Percentiles rank a stretch among this genome's conserved stretches.
phyloP scores from a whole-genome alignment of 306 rosid genomes.

The Aeschynomene evenia region DNA sequence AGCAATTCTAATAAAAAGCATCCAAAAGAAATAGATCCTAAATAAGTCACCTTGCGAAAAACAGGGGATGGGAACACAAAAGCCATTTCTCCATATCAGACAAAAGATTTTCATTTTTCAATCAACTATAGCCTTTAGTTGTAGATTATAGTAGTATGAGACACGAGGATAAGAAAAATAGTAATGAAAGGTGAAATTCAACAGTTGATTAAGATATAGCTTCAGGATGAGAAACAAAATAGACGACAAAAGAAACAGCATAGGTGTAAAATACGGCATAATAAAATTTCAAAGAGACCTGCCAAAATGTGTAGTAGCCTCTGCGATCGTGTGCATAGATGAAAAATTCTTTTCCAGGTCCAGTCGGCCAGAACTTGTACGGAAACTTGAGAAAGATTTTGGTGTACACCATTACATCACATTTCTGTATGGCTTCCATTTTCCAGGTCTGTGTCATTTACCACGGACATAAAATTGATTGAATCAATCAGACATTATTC shows the following conservation, averaged over 20 bases:
- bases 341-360: slow-evolving; percentile 91
- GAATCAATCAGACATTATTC: slow-evolving; percentile 20
- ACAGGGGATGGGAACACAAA: slow-evolving; percentile 16
- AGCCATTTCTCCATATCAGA: slow-evolving; percentile 27
- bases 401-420: slow-evolving; percentile 91
- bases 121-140: slow-evolving; percentile 24
- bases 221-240: slow-evolving; percentile 8
- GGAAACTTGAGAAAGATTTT: slow-evolving; percentile 97
- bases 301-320: slow-evolving; percentile 99
- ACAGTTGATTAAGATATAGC: not conserved
- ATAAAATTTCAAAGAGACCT: slow-evolving; percentile 49
- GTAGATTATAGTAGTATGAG: not conserved
- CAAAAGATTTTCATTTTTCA: slow-evolving; percentile 5
- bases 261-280: not conserved
- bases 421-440: slow-evolving; percentile 77
- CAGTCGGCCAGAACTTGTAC: slow-evolving; percentile 84
- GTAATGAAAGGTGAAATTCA: not conserved
- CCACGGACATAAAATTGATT: slow-evolving; percentile 24
- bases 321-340: slow-evolving; percentile 93
- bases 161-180: slow-evolving; percentile 4
- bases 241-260: slow-evolving; percentile 10
- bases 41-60: slow-evolving; percentile 30
- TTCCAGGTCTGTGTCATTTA: slow-evolving; percentile 80
- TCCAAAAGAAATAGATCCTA: slow-evolving; percentile 17
- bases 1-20: too few species aligned